Base-by-base conservation (phyloP, 139 green algal species). In the Desmodesmus armatus region DNA sequence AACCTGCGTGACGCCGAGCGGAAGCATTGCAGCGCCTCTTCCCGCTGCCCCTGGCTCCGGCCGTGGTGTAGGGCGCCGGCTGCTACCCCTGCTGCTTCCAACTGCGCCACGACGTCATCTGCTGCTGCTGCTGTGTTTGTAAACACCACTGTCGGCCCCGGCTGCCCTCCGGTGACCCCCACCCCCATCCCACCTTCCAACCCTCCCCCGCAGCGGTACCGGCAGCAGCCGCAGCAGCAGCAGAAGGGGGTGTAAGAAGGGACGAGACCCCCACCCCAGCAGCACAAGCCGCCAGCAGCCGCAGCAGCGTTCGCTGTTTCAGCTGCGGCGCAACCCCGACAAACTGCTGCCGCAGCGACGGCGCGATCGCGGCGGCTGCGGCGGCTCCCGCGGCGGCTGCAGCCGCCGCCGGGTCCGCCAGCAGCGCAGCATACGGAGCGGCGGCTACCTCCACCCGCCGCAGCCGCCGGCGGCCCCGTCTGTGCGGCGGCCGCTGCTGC, bases 21-120 rank as follows among this genome's bases (percentile, higher is more conserved):
- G 92, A 99, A 99, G 88, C 94, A 94, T 60, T 93, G 87, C 83
- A 98, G 83, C 49, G 96, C 94, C 93, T 95, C 96, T 75, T 98
- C 95, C 27, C 96, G 90, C 78, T 97, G 92, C 23, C 90, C 87
- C 89, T 99, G 96, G 17, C 77, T 88, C 86, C 96, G 96, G 87
- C 97, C 96, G 9, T 94, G 92, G 87, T 96, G 95, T 87, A 96
- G 92, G 73, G 92, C 91, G 11, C 94, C 87, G n/a, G 93, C 92
- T 27, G 91, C 87, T 74, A 94, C 91, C 27, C 92, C 91, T 40
- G 95, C 93, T 5, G 62, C 65, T 11, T 83, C 83, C 44, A 92
- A 74, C 39, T 71, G 37, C 70, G 47, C 35, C 13, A 41, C 74
- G 4, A 83, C 49, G 27, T 81, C 78, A 35, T 87, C 84, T 6